Conservation (phyloP, 352 stramenopile species). For the Pythium myriotylum region DNA sequence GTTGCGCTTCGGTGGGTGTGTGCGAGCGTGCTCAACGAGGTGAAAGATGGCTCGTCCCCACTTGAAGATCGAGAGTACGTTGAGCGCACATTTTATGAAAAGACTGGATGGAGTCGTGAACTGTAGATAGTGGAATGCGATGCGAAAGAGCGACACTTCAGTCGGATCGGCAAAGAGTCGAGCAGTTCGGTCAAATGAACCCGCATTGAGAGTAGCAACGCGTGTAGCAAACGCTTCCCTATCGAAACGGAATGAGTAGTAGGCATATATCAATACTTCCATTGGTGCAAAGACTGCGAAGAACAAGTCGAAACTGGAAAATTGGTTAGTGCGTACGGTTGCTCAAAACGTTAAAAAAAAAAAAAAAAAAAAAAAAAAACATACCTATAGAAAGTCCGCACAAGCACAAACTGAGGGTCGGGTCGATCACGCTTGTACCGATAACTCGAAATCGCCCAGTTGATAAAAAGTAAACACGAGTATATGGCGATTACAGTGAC, state of each 20-base stretch:
- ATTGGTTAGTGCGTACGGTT: conserved; percentile 3
- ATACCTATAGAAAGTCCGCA: conserved; percentile 21
- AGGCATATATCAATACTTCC: conserved; percentile 42
- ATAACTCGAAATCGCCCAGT: conserved; percentile 55
- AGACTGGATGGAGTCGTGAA: conserved; percentile 31
- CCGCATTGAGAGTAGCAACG: conserved; percentile 30
- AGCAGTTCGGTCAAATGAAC: conserved; percentile 38
- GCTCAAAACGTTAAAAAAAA: background rate
- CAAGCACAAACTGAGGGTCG: conserved; percentile 8
- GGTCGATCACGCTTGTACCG: conserved; percentile 25
- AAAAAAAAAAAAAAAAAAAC: background rate
- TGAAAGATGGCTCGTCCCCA: conserved; percentile 37
- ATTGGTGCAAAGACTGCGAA: conserved; percentile 63
- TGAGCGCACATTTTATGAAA: conserved; percentile 40
- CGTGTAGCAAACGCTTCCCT: conserved; percentile 37
- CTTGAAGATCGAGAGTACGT: conserved; percentile 46
- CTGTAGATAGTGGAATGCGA: conserved; percentile 47
- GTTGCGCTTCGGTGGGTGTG: background rate
- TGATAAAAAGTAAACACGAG: conserved; percentile 36
- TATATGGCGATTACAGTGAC: conserved; percentile 43
- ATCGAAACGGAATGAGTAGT: conserved; percentile 47
- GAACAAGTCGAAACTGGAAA: conserved; percentile 56
- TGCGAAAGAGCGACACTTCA: conserved; percentile 42
- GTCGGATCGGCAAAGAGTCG: conserved; percentile 45
- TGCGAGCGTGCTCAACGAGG: background rate